Evolutionary conservation across 352 stramenopile species (phyloP).

Genomic region (Aphanomyces astaci): DNA sequence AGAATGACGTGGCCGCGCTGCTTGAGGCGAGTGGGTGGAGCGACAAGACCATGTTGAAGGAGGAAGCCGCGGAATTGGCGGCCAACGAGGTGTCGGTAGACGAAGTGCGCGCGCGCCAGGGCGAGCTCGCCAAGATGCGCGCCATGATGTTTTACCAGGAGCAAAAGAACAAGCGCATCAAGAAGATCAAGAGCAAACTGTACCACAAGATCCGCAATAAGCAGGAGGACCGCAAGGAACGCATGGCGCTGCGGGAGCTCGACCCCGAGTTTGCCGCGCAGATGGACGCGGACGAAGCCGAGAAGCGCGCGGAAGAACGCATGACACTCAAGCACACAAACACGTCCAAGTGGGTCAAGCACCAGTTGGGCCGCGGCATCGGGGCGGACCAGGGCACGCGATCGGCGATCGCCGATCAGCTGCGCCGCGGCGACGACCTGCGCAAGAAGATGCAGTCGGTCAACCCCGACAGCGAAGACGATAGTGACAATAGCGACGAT

Average conservation of each 20-base stretch:
- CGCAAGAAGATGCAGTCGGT: constrained; percentile 86
- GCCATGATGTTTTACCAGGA: constrained; percentile 98
- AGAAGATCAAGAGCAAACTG: constrained; percentile 99
- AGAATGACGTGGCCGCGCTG: constrained; percentile 69
- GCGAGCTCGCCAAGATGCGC: constrained; percentile 93
- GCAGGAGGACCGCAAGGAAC: constrained; percentile 81
- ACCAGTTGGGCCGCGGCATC: constrained; percentile 88
- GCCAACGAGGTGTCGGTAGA: constrained; percentile 60
- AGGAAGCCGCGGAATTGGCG: constrained; percentile 58
- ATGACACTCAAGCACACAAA: constrained; percentile 98
- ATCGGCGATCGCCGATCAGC: constrained; percentile 79
- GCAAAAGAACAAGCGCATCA: constrained; percentile 95
- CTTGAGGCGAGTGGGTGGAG: constrained; percentile 53
- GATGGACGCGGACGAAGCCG: constrained; percentile 75
- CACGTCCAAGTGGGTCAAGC: constrained; percentile 96
- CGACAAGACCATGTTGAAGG: constrained; percentile 47
- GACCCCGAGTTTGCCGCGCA: constrained; percentile 66
- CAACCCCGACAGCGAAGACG: constrained; percentile 53
- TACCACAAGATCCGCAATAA: constrained; percentile 97
- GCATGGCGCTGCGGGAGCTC: constrained; percentile 59
- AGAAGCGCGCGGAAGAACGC: constrained; percentile 93
- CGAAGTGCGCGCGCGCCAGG: constrained; percentile 81
- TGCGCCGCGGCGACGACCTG: constrained; percentile 89
- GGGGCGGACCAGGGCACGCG: constrained; percentile 89
- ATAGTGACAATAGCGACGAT: constrained; percentile 40